A percentile compares a stretch with the other conserved stretches of the same genome.
These are phyloP conservation scores for Amanita muscaria DNA, from an alignment of 768 basidiomycete genomes.

Conservation along the genomic window DNA sequence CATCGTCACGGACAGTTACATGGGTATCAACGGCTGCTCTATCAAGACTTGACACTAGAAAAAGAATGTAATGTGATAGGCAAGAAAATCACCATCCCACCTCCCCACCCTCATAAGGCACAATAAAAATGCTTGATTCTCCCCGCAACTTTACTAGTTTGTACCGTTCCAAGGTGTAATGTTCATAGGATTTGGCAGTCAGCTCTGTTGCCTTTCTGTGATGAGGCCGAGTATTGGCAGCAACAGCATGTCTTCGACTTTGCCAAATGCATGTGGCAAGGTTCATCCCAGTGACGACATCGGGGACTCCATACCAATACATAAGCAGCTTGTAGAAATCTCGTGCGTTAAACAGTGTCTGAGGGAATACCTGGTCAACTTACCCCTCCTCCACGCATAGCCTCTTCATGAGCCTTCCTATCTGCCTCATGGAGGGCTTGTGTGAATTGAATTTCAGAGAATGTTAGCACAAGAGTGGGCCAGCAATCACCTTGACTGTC, in stretches of 20 bases:
- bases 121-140: constrained; percentile 43
- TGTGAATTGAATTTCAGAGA: no score
- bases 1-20: no score
- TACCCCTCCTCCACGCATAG: constrained; percentile 78
- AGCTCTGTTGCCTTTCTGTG: constrained; percentile 81
- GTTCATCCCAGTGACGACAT: constrained; percentile 69
- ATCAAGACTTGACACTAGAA: no score
- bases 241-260: constrained; percentile 73
- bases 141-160: constrained; percentile 61
- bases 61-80: no score
- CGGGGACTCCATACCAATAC: constrained; percentile 91
- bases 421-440: constrained; percentile 86
- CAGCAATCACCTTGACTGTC: constrained; percentile 62
- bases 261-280: constrained; percentile 96
- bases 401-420: constrained; percentile 84
- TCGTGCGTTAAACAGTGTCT: constrained; percentile 52
- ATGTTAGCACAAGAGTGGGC: no score
- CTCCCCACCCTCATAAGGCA: constrained; percentile 52
- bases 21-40: no score
- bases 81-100: constrained; percentile 65
- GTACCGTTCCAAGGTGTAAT: constrained; percentile 72
- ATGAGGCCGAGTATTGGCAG: constrained; percentile 70
- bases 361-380: constrained; percentile 21
- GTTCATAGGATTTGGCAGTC: constrained; percentile 67
- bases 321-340: constrained; percentile 53